Evolutionary conservation across 2,329 filamentous ascomycete genomes (phyloP), one percentile per base, ranked within the genome.

Genomic region (Allantophomopsis lycopodina): DNA sequence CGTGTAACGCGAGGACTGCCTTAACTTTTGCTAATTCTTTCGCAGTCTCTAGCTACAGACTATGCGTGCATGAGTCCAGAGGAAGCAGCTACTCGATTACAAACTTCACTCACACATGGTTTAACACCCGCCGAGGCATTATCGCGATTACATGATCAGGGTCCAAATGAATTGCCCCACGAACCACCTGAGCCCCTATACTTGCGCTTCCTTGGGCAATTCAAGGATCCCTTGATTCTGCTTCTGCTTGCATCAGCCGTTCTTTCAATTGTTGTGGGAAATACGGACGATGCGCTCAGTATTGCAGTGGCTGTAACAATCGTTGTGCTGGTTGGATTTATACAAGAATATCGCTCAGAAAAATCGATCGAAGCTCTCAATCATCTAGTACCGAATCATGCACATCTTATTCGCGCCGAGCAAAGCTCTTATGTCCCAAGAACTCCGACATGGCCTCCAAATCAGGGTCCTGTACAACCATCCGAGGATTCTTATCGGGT

Each of bases 281-380:
- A 98, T 55, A 78, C 80, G 55, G 89, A 96, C 52, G 93, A 98
- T 63, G 89, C 89, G 5, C 65, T 98, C 51, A 96, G 89, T 60
- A 98, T 98, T 54, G 83, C 89, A 0, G 79, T 94, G 23, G 91
- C 91, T 2, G 91, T 98, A 16, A 94, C 88, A 18, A 98, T 98
- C 50, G 91, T 98, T 5, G 88, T 98, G 17, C 83, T 82, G 0
- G 91, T 98, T 33, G 91, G 89, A 2, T 98, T 98, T 51, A 77
- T 96, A 39, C 91, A 98, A 57, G 91, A 98, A 61, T 98, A 98
- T 59, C 73, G 91, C 43, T 96, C 91, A 7, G 91, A 98, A 58
- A 93, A 98, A 61, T 96, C 89, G 2, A 77, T 98, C 48, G 91
- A 98, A 60, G 91, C 91, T 15, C 66, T 98, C 49, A 95, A 83